These are phyloP conservation scores for Vaccinium myrtillus DNA, from an alignment of 148 eudicot genomes.

Conservation along the genomic window DNA sequence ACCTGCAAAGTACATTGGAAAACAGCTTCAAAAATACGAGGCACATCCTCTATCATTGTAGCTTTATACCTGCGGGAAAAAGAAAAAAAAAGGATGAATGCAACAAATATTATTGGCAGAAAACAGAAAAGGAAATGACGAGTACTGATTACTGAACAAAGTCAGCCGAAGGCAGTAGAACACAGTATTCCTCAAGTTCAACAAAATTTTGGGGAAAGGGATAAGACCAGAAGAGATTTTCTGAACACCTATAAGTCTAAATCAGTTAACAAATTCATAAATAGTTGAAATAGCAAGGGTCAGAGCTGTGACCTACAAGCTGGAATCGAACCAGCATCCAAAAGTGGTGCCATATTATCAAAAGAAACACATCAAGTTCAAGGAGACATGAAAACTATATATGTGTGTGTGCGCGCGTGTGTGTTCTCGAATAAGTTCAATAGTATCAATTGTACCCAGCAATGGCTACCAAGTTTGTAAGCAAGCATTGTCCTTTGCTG, in stretches of 20 bases:
- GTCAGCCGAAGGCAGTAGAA: not conserved
- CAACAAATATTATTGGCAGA: not conserved
- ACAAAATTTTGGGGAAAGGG: not conserved
- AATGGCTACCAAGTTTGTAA: not conserved
- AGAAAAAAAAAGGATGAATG: not conserved
- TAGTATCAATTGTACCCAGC: not conserved
- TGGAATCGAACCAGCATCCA: not conserved
- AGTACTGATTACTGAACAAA: not conserved
- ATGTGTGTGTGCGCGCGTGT: no score
- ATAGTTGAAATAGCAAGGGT: not conserved
- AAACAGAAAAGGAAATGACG: not conserved
- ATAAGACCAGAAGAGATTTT: not conserved
- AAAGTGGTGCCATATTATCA: not conserved
- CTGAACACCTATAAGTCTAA: not conserved
- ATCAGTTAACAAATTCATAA: not conserved
- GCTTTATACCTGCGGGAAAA: constrained; percentile 53
- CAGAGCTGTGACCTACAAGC: not conserved
- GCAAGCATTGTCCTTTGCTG: not conserved
- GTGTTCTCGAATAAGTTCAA: not conserved
- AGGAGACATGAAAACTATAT: not conserved
- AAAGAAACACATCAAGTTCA: not conserved
- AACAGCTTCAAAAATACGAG: constrained; percentile 92
- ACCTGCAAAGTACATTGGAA: constrained; percentile 99
- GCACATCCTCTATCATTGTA: constrained; percentile 91
- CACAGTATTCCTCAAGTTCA: not conserved